phyloP scores from a whole-genome alignment of 176 grass and related monocot species.

The Poa annua region DNA sequence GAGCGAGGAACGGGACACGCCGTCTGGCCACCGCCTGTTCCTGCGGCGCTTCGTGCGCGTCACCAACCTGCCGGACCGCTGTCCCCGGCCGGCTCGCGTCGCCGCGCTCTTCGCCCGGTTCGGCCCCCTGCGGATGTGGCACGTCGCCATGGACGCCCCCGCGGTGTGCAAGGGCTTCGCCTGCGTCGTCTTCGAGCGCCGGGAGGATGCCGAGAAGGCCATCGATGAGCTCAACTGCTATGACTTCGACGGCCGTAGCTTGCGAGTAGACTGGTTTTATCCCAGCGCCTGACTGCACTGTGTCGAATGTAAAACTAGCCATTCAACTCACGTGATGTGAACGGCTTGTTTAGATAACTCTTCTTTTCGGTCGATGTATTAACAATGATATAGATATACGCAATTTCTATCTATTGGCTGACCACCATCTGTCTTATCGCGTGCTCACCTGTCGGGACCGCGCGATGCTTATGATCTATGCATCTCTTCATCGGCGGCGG shows the following conservation, averaged over 20 bases:
- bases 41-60: slow-evolving; percentile 22
- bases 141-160: slow-evolving; percentile 3
- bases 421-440: too few relatives aligned
- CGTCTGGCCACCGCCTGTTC: neutral
- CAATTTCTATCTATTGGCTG: too few relatives aligned
- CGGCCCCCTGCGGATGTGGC: neutral
- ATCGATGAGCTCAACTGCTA: slow-evolving; percentile 25
- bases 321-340: too few relatives aligned
- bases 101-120: neutral
- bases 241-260: neutral
- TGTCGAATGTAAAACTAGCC: too few relatives aligned
- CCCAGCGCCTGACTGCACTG: neutral
- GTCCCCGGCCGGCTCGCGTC: neutral
- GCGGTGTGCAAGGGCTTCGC: slow-evolving; percentile 8
- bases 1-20: neutral
- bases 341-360: too few relatives aligned
- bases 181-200: neutral
- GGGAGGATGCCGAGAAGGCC: slow-evolving; percentile 23
- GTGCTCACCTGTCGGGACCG: too few relatives aligned
- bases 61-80: slow-evolving; percentile 3
- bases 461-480: too few relatives aligned
- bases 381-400: too few relatives aligned
- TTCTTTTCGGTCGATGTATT: too few relatives aligned
- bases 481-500: too few relatives aligned
- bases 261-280: slow-evolving; percentile 24